Evolutionary conservation across 2,329 filamentous ascomycete species (phyloP), one percentile per base, ranked within the genome.

Genomic region (Cytospora piceicola): DNA sequence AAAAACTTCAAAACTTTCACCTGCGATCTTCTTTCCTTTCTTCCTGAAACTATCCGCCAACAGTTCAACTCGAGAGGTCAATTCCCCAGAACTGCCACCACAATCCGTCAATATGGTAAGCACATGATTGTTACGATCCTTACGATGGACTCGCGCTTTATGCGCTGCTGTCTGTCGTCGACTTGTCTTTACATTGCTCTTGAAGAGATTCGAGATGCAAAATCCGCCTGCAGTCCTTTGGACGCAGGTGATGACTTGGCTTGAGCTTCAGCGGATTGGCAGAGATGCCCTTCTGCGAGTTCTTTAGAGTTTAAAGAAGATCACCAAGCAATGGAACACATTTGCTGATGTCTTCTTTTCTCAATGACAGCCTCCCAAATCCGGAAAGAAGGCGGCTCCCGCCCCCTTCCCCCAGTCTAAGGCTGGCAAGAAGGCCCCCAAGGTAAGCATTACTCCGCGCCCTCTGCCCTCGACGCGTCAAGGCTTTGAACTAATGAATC

Each of bases 361-460:
- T 98, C 94, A 95, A 98, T 98, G 94, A 98, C 86, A 98, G 95
- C 93, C 95, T 91, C 92, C 94, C 81, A 99, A 98, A 87, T 80
- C 86, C 78, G 93, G 93, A 87, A 98, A 97, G 92, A 98, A 97
- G 88, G 90, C 92, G 84, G 95, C 95, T 77, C 86, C 95, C 81
- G 93, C 95, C 85, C 95, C 95, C 81, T 97, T 96, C 89, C 92
- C 93, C 79, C 90, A 94, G 86, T 88, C 90, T 78, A 97, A 96
- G 89, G 92, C 94, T 85, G 85, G 85, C 77, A 97, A 97, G 92
- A 99, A 98, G 91, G 86, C 88, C 74, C 88, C 93, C 77, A 99
- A 98, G 94, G 95, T 98, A 81, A 80, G 90, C 34, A 14, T 2
- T 15, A 36, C 89, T 54, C 14, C 5, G 72, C 51, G 46, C 22